These are phyloP conservation scores for Phytophthora parvispora DNA, from an alignment of 352 stramenopile species.

Conservation along the genomic window DNA sequence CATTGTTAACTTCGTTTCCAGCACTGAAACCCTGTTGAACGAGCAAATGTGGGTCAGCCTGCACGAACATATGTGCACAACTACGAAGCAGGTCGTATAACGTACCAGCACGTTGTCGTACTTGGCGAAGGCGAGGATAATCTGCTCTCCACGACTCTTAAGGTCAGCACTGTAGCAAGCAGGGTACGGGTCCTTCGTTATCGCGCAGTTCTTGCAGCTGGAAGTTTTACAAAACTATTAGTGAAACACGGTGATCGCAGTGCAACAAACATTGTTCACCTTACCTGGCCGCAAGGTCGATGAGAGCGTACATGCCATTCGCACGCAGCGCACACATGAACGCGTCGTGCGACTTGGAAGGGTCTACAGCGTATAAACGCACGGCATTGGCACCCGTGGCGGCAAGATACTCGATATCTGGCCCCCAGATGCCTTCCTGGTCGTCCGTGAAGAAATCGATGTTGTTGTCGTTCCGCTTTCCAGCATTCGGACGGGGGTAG, in stretches of 20 bases:
- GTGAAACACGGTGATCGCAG: not conserved
- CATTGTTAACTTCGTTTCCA: constrained; percentile 88
- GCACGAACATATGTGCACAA: not conserved
- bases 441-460: constrained; percentile 90
- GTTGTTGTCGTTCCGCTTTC: constrained; percentile 74
- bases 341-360: constrained; percentile 81
- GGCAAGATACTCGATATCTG: constrained; percentile 73
- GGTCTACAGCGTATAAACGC: constrained; percentile 87
- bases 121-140: constrained; percentile 86
- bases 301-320: constrained; percentile 81
- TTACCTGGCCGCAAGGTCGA: constrained; percentile 63
- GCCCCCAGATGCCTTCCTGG: constrained; percentile 68
- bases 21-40: constrained; percentile 57
- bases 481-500: constrained; percentile 86
- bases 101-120: constrained; percentile 85
- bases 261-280: not conserved
- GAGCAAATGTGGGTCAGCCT: not conserved
- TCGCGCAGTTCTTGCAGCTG: constrained; percentile 64
- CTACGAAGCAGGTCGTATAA: not conserved
- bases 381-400: constrained; percentile 81
- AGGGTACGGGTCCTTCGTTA: constrained; percentile 62
- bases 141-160: constrained; percentile 77
- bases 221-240: not conserved
- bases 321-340: constrained; percentile 90
- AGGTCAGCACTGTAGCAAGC: constrained; percentile 65